Evolutionary conservation across 352 stramenopile genomes (phyloP).

Genomic region (Phytophthora agathidicida): DNA sequence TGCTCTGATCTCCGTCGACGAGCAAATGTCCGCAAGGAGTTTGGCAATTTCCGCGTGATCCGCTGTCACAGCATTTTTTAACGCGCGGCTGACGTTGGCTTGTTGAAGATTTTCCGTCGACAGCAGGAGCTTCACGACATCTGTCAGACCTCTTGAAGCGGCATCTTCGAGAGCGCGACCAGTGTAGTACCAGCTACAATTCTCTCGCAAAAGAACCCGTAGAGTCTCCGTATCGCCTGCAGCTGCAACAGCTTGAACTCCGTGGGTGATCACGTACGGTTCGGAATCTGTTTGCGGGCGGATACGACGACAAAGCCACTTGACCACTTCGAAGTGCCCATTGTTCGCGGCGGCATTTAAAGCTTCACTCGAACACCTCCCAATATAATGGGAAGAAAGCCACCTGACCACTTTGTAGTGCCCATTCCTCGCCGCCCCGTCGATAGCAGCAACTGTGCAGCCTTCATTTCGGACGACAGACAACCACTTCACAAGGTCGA

Average conservation of each 20-base stretch:
- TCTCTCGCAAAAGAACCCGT: constrained; percentile 16
- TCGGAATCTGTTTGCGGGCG: neutral
- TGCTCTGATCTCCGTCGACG: constrained; percentile 10
- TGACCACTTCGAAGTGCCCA: constrained; percentile 27
- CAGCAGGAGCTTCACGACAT: constrained; percentile 21
- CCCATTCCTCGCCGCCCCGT: constrained; percentile 23
- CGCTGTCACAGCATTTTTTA: constrained; percentile 15
- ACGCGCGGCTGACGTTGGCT: constrained; percentile 23
- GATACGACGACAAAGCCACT: constrained; percentile 25
- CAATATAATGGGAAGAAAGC: constrained; percentile 24
- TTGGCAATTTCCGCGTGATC: constrained; percentile 11
- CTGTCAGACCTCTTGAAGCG: constrained; percentile 6
- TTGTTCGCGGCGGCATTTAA: constrained; percentile 28
- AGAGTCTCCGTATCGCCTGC: constrained; percentile 16
- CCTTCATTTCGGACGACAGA: constrained; percentile 28
- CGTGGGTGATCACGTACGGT: constrained; percentile 18
- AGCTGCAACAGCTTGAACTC: constrained; percentile 19
- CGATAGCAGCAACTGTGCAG: constrained; percentile 25
- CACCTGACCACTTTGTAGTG: constrained; percentile 31
- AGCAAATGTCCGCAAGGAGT: constrained; percentile 19
- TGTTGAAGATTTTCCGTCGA: constrained; percentile 21
- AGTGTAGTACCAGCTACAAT: constrained; percentile 23
- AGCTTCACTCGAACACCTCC: constrained; percentile 22
- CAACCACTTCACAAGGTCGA: constrained; percentile 31
- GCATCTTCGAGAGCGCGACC: constrained; percentile 25